Conservation (phyloP, 495 filamentous ascomycete genomes). For the Jackrogersella multiformis region DNA sequence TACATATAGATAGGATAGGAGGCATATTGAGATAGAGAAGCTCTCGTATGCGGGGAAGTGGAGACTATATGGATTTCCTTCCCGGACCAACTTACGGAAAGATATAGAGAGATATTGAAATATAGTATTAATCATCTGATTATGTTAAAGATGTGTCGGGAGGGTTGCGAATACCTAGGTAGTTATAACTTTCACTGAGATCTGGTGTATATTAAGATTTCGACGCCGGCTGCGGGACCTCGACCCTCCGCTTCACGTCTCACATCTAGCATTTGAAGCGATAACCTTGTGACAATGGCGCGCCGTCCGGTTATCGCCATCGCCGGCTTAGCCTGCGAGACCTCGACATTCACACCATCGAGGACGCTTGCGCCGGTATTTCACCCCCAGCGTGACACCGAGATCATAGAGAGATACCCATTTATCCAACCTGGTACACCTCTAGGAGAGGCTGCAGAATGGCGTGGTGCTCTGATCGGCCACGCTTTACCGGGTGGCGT, state of each 20-base stretch:
- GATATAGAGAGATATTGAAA: background rate
- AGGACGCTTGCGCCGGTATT: constrained; percentile 62
- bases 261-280: background rate
- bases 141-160: background rate
- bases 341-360: constrained; percentile 64
- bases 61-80: background rate
- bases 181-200: too few relatives aligned
- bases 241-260: background rate
- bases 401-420: constrained; percentile 58
- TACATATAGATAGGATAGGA: too few relatives aligned
- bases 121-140: background rate
- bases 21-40: background rate
- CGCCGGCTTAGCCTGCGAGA: constrained; percentile 66
- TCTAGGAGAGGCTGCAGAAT: constrained; percentile 56
- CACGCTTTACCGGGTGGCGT: constrained; percentile 65
- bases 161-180: background rate
- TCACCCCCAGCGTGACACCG: constrained; percentile 58
- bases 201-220: background rate
- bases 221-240: background rate
- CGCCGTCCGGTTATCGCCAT: constrained; percentile 60
- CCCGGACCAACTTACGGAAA: background rate
- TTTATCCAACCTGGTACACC: constrained; percentile 55
- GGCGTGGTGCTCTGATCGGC: constrained; percentile 63
- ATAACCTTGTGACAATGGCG: constrained; percentile 26
- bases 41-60: constrained; percentile 5